phyloP scores from a whole-genome alignment of 371 early-diverging fungal species.

The Batkoa obscura region DNA sequence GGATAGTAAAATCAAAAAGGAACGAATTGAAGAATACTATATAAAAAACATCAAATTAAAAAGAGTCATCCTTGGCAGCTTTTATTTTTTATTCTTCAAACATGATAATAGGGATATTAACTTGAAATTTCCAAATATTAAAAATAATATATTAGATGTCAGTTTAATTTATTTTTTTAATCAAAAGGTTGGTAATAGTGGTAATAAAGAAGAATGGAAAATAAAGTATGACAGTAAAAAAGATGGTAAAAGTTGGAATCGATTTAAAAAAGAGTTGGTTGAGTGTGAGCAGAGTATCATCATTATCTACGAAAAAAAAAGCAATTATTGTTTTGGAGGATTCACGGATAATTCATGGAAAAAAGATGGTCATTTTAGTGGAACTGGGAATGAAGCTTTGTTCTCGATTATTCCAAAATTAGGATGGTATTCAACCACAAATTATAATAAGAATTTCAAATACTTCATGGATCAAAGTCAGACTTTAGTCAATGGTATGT shows the following conservation, averaged over 20 bases:
- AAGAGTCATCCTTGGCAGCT: no score
- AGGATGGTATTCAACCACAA: slow-evolving; percentile 21
- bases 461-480: slow-evolving; percentile 64
- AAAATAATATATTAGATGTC: no score
- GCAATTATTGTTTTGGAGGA: slow-evolving; percentile 43
- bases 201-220: background rate
- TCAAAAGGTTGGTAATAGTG: no score
- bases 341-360: slow-evolving; percentile 41
- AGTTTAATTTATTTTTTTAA: no score
- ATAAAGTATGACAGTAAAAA: background rate
- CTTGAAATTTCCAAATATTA: no score
- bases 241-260: background rate
- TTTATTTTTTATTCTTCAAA: no score
- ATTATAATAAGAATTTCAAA: slow-evolving; percentile 55
- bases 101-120: no score
- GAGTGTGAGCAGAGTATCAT: background rate
- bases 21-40: no score
- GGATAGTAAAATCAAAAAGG: no score
- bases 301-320: slow-evolving; percentile 9
- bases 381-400: slow-evolving; percentile 37
- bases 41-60: no score
- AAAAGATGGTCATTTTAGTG: slow-evolving; percentile 47
- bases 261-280: background rate
- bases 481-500: slow-evolving; percentile 63
- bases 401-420: slow-evolving; percentile 26